These are phyloP conservation scores for Pythium utonaiense DNA, from an alignment of 352 stramenopile species.

Conservation along the genomic window DNA sequence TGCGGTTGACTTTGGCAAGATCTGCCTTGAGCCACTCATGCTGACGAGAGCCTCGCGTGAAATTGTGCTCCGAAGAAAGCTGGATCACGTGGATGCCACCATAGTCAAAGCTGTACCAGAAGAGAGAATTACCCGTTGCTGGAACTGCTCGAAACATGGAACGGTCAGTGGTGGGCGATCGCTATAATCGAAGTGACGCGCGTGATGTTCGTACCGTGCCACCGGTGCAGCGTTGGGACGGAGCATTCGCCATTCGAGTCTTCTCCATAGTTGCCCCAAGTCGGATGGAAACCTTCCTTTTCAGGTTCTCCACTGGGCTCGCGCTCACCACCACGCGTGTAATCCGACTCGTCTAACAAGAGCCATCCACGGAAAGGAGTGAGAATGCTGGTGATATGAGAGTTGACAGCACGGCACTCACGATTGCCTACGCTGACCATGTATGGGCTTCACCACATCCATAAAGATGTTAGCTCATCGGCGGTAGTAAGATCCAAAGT, in stretches of 20 bases:
- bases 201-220: slow-evolving; percentile 36
- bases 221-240: slow-evolving; percentile 66
- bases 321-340: slow-evolving; percentile 44
- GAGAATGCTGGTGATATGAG: too few relatives aligned
- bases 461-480: too few relatives aligned
- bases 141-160: slow-evolving; percentile 30
- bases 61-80: slow-evolving; percentile 90
- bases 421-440: slow-evolving; percentile 80
- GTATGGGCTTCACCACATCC: slow-evolving; percentile 48
- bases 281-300: slow-evolving; percentile 49
- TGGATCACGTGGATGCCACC: slow-evolving; percentile 86
- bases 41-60: slow-evolving; percentile 79
- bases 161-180: background rate
- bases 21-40: slow-evolving; percentile 84
- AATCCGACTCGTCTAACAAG: slow-evolving; percentile 63
- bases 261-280: slow-evolving; percentile 61
- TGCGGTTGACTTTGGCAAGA: slow-evolving; percentile 75
- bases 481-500: too few relatives aligned
- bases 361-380: background rate
- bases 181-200: background rate
- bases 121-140: slow-evolving; percentile 60
- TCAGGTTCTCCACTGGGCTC: slow-evolving; percentile 51
- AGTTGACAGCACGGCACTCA: slow-evolving; percentile 25
- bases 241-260: slow-evolving; percentile 66
- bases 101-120: slow-evolving; percentile 91